Conservation (phyloP, 257 asterid species). For the Solanum bulbocastanum region DNA sequence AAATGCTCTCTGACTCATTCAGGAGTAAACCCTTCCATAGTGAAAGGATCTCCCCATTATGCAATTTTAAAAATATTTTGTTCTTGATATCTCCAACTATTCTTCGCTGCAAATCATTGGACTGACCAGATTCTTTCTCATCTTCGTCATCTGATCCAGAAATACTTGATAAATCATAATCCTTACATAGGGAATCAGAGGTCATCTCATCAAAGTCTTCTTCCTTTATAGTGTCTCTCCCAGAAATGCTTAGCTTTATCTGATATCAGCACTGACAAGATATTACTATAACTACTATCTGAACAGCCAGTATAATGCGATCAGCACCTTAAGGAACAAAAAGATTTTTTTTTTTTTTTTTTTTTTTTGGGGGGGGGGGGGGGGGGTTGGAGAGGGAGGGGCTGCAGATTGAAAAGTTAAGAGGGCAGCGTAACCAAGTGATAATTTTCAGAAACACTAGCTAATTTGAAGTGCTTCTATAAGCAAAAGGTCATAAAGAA, state of each 20-base stretch:
- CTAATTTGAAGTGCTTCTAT: background rate
- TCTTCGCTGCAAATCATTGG: constrained; percentile 21
- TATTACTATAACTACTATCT: constrained; percentile 10
- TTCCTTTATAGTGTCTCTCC: constrained; percentile 62
- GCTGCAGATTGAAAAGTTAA: background rate
- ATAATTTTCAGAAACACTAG: background rate
- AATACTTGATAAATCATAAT: constrained; percentile 80
- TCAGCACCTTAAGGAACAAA: background rate
- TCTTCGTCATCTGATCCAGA: constrained; percentile 93
- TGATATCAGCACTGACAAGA: constrained; percentile 28
- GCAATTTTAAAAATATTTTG: constrained; percentile 51
- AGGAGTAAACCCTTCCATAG: constrained; percentile 68
- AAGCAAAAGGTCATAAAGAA: background rate
- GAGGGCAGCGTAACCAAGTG: background rate
- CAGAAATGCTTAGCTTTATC: constrained; percentile 87
- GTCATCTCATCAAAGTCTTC: constrained; percentile 73
- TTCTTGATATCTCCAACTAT: constrained; percentile 30
- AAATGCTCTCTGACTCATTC: constrained; percentile 43
- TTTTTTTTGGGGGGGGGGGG: background rate
- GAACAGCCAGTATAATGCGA: background rate
- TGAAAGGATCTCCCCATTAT: constrained; percentile 62
- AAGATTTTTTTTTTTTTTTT: background rate
- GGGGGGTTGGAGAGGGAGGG: background rate
- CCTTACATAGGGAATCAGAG: constrained; percentile 53
- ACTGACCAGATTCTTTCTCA: constrained; percentile 32